These are phyloP conservation scores for Russula sp. DNA, from an alignment of 768 basidiomycete genomes.

Conservation along the genomic window DNA sequence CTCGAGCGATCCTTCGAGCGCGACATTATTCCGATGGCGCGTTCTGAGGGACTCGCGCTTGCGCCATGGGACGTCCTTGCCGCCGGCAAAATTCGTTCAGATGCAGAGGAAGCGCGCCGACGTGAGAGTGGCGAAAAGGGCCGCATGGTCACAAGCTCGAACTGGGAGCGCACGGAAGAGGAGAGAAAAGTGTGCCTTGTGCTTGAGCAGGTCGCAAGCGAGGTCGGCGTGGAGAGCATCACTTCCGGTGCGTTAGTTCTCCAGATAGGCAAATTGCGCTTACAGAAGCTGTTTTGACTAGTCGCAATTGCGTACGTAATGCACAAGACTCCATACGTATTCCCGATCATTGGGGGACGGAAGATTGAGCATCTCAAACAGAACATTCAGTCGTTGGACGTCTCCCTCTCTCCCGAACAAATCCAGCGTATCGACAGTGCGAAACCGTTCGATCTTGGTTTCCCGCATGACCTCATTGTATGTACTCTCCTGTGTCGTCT, in stretches of 20 bases:
- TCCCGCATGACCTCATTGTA: conserved; percentile 35
- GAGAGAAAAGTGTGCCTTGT: conserved; percentile 18
- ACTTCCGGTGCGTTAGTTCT: conserved; percentile 36
- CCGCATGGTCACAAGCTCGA: conserved; percentile 19
- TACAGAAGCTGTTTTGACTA: conserved; percentile 16
- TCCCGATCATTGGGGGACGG: conserved; percentile 47
- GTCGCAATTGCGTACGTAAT: conserved; percentile 52
- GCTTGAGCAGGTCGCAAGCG: conserved; percentile 42
- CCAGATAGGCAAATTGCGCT: neutral
- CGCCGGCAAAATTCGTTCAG: conserved; percentile 37
- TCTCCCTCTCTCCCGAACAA: conserved; percentile 41
- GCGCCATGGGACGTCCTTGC: conserved; percentile 41
- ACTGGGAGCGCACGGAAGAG: conserved; percentile 19
- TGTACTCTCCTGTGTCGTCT: conserved; percentile 14
- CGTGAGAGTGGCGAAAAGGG: conserved; percentile 34
- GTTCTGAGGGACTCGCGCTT: conserved; percentile 32
- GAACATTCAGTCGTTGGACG: conserved; percentile 47
- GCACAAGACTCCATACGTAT: conserved; percentile 48
- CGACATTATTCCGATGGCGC: conserved; percentile 38
- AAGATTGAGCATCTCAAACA: conserved; percentile 47
- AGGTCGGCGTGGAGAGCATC: conserved; percentile 44
- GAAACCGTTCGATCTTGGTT: conserved; percentile 43
- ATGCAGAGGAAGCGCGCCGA: conserved; percentile 34
- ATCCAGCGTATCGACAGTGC: conserved; percentile 41
- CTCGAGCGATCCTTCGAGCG: conserved; percentile 36